Conservation (phyloP, 257 asterid species). For the Nicotiana knightiana region DNA sequence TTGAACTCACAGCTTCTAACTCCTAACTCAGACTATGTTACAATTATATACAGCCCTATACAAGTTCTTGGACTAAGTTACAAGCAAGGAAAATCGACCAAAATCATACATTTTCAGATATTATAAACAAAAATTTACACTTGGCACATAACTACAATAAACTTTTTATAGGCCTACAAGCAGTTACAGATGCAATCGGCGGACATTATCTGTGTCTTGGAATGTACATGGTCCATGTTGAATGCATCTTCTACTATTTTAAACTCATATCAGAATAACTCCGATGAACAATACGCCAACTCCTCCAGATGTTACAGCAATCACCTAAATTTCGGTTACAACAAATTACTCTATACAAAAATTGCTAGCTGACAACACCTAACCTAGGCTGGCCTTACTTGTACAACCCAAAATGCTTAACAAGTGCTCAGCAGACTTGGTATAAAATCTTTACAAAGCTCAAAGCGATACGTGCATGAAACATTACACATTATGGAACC, state of each 20-base stretch:
- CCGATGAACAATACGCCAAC: conserved; percentile 11
- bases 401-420: conserved; percentile 15
- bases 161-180: background rate
- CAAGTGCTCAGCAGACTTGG: conserved; percentile 19
- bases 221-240: background rate
- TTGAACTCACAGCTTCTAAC: background rate
- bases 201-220: background rate
- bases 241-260: background rate
- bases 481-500: conserved; percentile 1
- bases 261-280: conserved; percentile 1
- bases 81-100: background rate
- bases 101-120: background rate
- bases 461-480: background rate
- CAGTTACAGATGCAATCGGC: conserved; percentile 7
- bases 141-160: background rate
- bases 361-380: background rate
- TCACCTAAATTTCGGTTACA: conserved; percentile 1
- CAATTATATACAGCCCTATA: background rate
- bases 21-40: background rate
- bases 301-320: conserved; percentile 14
- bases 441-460: conserved; percentile 9
- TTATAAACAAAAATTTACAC: conserved; percentile 9
- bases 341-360: conserved; percentile 14
- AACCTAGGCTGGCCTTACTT: conserved; percentile 8
- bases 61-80: background rate